Percentiles rank a stretch among this genome's conserved stretches.
Conservation (phyloP, 2,329 filamentous ascomycete species). For the Ophiostoma himal-ulmi region DNA sequence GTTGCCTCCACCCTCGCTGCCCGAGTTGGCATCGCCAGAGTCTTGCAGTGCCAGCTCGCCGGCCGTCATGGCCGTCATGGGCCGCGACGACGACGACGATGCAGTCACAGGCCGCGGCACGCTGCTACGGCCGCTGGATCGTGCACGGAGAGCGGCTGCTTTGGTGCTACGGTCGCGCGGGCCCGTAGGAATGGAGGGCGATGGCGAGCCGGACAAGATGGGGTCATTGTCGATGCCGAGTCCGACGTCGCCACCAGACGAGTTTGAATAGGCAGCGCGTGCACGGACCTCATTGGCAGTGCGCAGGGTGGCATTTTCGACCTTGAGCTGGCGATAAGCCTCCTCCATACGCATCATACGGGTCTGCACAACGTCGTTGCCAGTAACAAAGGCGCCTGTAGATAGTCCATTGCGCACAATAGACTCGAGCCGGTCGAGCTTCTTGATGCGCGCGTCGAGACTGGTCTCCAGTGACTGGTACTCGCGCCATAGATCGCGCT, state of each 20-base stretch:
- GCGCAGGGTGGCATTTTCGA: constrained; percentile 64
- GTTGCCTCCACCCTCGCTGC: constrained; percentile 31
- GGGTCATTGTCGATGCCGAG: constrained; percentile 32
- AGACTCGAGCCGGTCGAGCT: constrained; percentile 79
- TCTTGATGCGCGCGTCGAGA: constrained; percentile 72
- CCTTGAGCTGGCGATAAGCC: constrained; percentile 57
- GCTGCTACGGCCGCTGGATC: constrained; percentile 25
- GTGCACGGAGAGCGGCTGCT: constrained; percentile 20
- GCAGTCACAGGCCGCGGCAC: constrained; percentile 26
- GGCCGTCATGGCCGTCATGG: constrained; percentile 28
- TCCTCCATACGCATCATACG: constrained; percentile 54
- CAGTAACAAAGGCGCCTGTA: constrained; percentile 39
- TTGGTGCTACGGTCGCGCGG: constrained; percentile 41
- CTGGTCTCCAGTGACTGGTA: constrained; percentile 80
- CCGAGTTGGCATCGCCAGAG: constrained; percentile 18
- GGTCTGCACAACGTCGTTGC: constrained; percentile 22
- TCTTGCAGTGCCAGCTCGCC: constrained; percentile 29
- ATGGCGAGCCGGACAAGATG: constrained; percentile 39
- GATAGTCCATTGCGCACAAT: constrained; percentile 63
- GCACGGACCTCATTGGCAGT: constrained; percentile 55
- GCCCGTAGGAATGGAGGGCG: constrained; percentile 49
- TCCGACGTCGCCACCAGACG: constrained; percentile 29
- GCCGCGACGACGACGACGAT: constrained; percentile 22
- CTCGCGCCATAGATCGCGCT: constrained; percentile 83
- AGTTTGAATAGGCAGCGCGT: constrained; percentile 37